phyloP scores from a whole-genome alignment of 2,329 filamentous ascomycete genomes.

The Amesomyces nigricolor region DNA sequence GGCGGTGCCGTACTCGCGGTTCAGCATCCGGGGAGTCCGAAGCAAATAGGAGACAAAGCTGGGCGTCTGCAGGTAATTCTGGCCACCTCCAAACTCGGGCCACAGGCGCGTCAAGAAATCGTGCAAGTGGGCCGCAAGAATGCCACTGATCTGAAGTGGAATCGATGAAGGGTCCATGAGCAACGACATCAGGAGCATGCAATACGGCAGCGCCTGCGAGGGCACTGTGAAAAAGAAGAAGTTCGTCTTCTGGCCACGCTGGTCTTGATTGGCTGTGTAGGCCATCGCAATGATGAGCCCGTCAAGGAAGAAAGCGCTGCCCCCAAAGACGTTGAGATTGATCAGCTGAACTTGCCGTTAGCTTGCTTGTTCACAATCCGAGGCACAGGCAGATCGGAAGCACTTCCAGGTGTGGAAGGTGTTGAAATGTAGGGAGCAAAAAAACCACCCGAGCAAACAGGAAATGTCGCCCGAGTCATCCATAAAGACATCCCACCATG shows the following conservation, averaged over 20 bases:
- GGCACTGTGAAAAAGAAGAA: conserved; percentile 83
- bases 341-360: conserved; percentile 38
- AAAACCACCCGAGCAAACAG: conserved; percentile 55
- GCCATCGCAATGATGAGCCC: conserved; percentile 72
- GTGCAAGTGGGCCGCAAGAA: conserved; percentile 81
- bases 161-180: conserved; percentile 57
- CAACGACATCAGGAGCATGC: conserved; percentile 69
- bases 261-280: conserved; percentile 84
- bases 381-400: not conserved
- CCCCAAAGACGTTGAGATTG: conserved; percentile 47
- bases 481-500: conserved; percentile 69
- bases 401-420: not conserved
- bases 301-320: conserved; percentile 46
- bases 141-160: conserved; percentile 64
- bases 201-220: conserved; percentile 72
- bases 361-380: conserved; percentile 5
- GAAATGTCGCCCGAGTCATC: conserved; percentile 60
- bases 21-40: conserved; percentile 41
- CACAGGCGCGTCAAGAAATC: conserved; percentile 86
- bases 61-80: conserved; percentile 71
- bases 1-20: conserved; percentile 59
- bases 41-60: conserved; percentile 64
- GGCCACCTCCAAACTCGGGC: conserved; percentile 80
- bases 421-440: conserved; percentile 55
- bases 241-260: conserved; percentile 66